Base-by-base conservation (phyloP, 352 stramenopile species). In the Phytophthora idaei region DNA sequence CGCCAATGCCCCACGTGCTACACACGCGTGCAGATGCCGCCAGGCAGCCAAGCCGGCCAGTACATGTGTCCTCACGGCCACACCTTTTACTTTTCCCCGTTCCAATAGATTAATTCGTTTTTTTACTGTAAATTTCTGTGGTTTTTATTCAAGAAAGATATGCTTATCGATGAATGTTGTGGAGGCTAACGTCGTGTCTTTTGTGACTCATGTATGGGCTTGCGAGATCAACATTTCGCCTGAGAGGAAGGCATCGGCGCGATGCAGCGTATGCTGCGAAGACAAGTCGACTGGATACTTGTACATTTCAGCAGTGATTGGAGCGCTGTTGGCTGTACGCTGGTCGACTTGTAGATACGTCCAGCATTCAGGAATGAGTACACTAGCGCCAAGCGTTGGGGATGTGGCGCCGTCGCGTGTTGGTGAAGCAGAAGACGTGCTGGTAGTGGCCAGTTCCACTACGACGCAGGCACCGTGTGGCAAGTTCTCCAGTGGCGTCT, bases 401-500 rank as follows among this genome's bases (percentile, higher is more conserved):
- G 70, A 59, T 12, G 56, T 55, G 5, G 64, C 45, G 1, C 61
- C 60, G 6, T 73, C 60, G 47, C 55, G 81, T 51, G 48, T 86
- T 59, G 17, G 83, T 56, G 59, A 90, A 51, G 51, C 71, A 71
- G 45, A 85, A 60, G 47, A 82, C 57, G 50, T 83, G 71, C 9
- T 81, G 61, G 31, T 95, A 53, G 67, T 96, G 3, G 77, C 63
- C 31, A 95, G 73, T 69, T 93, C 85, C 21, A 94, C 71, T 0
- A 93, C 80, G 34, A 95, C 77, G 27, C 80, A 90, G 7, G 83
- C 80, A 37, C 82, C 82, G 44, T 91, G 79, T 0, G 84, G 80
- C n/a, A 98, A 69, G 55, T 96, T 97, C 73, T 97, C 90, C 10
- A 98, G 57, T n/a, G 92, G 90, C 0, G 90, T 98, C 60, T 97